A percentile compares a stretch with the other conserved stretches of the same genome.
Evolutionary conservation across 331 rosid species (phyloP).

Genomic region (Cydonia oblonga): DNA sequence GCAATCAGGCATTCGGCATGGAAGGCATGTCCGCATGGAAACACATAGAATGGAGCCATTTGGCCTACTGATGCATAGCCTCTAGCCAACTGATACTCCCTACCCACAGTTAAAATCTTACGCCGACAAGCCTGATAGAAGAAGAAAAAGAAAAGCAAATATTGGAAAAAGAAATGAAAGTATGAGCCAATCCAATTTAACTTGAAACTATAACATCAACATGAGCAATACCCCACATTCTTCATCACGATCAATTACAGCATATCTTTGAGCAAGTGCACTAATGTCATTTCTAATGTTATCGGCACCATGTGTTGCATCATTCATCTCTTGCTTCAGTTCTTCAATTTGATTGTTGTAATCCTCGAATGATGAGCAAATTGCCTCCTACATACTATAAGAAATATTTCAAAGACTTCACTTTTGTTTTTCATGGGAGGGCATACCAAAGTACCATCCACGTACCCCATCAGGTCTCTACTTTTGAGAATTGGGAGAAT

Average conservation of each 20-base stretch:
- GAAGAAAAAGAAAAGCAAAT: background rate
- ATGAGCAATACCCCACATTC: conserved; percentile 79
- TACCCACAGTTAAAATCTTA: conserved; percentile 63
- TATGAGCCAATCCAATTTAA: background rate
- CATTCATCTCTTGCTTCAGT: conserved; percentile 94
- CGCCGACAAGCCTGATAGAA: conserved; percentile 62
- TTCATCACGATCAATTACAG: conserved; percentile 89
- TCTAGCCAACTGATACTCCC: conserved; percentile 55
- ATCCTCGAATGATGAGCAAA: conserved; percentile 89
- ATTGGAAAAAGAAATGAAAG: background rate
- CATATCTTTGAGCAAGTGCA: conserved; percentile 97
- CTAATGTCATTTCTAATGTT: conserved; percentile 92
- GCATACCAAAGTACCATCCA: too few species aligned
- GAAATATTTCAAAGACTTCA: too few species aligned
- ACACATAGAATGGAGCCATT: conserved; percentile 94
- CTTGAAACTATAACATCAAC: conserved; percentile 8
- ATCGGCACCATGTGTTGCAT: conserved; percentile 96
- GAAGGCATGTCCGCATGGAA: conserved; percentile 91
- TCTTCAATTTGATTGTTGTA: conserved; percentile 96
- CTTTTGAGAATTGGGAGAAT: too few species aligned
- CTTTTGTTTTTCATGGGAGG: too few species aligned
- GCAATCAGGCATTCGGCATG: conserved; percentile 85
- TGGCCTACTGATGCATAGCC: conserved; percentile 72
- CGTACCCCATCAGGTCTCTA: too few species aligned
- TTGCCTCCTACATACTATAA: too few species aligned